Conservation (phyloP, 1,284 basidiomycete species). For the Mixia osmundae region DNA sequence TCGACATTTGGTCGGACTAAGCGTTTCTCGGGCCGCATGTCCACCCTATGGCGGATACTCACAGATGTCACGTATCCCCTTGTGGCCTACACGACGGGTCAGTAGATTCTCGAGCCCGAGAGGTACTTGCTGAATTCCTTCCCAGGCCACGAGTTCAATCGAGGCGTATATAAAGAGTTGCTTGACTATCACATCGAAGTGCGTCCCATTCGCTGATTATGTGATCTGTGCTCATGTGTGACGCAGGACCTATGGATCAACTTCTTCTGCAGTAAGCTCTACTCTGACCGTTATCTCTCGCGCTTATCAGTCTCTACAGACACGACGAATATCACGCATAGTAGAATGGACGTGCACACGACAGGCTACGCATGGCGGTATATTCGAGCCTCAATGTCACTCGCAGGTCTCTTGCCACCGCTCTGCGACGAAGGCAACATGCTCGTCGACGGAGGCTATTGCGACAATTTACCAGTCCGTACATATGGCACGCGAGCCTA, state of each 20-base stretch:
- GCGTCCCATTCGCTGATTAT: slow-evolving; percentile 1
- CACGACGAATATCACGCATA: slow-evolving; percentile 94
- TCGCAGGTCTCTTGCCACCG: slow-evolving; percentile 84
- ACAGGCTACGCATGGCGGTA: slow-evolving; percentile 24
- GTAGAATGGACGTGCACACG: slow-evolving; percentile 89
- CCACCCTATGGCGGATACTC: slow-evolving; percentile 78
- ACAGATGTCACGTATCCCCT: slow-evolving; percentile 93
- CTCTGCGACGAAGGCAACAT: slow-evolving; percentile 77
- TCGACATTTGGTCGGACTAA: slow-evolving; percentile 69
- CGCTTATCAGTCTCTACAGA: not conserved
- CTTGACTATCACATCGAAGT: slow-evolving; percentile 79
- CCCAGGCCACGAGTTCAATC: slow-evolving; percentile 70
- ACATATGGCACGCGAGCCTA: too few species aligned
- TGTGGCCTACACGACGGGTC: slow-evolving; percentile 93
- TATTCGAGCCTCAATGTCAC: slow-evolving; percentile 83
- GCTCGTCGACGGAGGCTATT: slow-evolving; percentile 77
- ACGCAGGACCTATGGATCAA: slow-evolving; percentile 79
- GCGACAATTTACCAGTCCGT: slow-evolving; percentile 79
- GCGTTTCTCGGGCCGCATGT: slow-evolving; percentile 72
- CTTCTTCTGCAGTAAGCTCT: slow-evolving; percentile 58
- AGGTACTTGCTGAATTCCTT: too few species aligned
- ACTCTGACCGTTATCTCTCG: not conserved
- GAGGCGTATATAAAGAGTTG: slow-evolving; percentile 63
- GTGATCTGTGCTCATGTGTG: slow-evolving; percentile 3
- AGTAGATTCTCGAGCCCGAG: too few species aligned